Evolutionary conservation across 2,329 filamentous ascomycete genomes (phyloP), one percentile per base, ranked within the genome.

Genomic region (Fusarium nygamai): DNA sequence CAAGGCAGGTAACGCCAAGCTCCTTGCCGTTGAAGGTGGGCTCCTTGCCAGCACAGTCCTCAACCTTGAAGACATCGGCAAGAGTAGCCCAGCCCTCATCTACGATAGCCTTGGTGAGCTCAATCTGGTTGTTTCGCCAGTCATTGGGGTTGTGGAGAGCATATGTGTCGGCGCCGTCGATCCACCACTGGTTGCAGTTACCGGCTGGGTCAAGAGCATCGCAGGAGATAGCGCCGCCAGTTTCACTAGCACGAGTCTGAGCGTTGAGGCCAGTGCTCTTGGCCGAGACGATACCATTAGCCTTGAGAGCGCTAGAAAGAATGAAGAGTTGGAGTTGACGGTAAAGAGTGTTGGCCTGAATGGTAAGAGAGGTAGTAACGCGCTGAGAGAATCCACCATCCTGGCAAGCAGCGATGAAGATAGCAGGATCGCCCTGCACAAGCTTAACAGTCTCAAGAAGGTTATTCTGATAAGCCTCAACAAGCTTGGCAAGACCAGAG

Each of bases 131-230:
- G 60, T 70, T 70, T 22, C 20, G 4, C 67, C 67, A 70, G 22
- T 70, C 67, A 1, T 70, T 65, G 0, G 67, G 67, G 31, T 69
- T 70, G 20, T 70, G 67, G 9, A 70, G 47, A 7, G 67, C 41
- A 20, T 70, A 70, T 2, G 67, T 70, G 31, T 70, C 59, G 7
- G 57, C 46, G 0, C 31, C 46, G 5, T 70, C 67, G 10, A 70
- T 53, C 41, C 43, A 70, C 67, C 66, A 70, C 4, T 70, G 67
- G 41, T 65, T 59, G n/a, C 67, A 70, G 67, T 53, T 70, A 11
- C 60, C 43, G 4, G 44, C 66, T 0, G 39, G n/a, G 29, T 46
- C 27, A 2, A 70, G 59, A 5, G 34, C 38, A 5, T 58, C 50
- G n/a, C 67, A 70, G 1, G 51, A 59, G 8, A 70, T 59, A 1